These are phyloP conservation scores for Aspergillus neoniger DNA, from an alignment of 2,329 filamentous ascomycete genomes.

Conservation along the genomic window DNA sequence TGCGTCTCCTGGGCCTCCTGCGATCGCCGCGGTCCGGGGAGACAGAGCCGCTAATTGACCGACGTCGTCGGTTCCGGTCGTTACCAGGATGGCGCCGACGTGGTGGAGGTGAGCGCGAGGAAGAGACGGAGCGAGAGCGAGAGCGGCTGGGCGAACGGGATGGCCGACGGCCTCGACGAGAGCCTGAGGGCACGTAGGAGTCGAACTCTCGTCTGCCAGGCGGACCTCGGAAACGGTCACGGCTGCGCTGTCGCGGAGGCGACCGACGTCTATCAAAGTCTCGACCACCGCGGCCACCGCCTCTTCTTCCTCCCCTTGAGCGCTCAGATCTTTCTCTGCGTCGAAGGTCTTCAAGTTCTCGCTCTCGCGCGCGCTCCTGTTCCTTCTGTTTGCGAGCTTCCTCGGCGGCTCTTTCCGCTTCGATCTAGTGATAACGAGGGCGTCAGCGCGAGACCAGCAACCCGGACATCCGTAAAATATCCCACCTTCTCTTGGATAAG, in stretches of 20 bases:
- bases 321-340: conserved; percentile 53
- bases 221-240: conserved; percentile 47
- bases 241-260: conserved; percentile 53
- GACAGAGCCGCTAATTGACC: conserved; percentile 40
- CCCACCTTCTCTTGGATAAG: conserved; percentile 88
- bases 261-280: conserved; percentile 56
- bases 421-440: conserved; percentile 56
- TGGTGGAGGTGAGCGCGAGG: conserved; percentile 34
- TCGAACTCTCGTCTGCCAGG: conserved; percentile 56
- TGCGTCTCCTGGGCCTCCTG: conserved; percentile 40
- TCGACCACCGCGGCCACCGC: conserved; percentile 38
- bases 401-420: conserved; percentile 79
- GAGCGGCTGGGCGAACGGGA: conserved; percentile 38
- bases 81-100: conserved; percentile 29
- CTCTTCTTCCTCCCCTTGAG: conserved; percentile 38
- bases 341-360: conserved; percentile 67
- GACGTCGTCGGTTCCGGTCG: conserved; percentile 34
- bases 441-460: conserved; percentile 14
- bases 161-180: conserved; percentile 41
- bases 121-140: conserved; percentile 35
- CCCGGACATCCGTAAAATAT: too few relatives aligned
- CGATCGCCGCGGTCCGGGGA: conserved; percentile 42
- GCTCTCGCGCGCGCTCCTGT: conserved; percentile 69
- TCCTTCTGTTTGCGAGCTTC: conserved; percentile 71
- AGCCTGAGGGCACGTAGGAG: conserved; percentile 57